Evolutionary conservation across 345 rosid species (phyloP), one percentile per base, ranked within the genome.

Genomic region (Boechera retrofracta): DNA sequence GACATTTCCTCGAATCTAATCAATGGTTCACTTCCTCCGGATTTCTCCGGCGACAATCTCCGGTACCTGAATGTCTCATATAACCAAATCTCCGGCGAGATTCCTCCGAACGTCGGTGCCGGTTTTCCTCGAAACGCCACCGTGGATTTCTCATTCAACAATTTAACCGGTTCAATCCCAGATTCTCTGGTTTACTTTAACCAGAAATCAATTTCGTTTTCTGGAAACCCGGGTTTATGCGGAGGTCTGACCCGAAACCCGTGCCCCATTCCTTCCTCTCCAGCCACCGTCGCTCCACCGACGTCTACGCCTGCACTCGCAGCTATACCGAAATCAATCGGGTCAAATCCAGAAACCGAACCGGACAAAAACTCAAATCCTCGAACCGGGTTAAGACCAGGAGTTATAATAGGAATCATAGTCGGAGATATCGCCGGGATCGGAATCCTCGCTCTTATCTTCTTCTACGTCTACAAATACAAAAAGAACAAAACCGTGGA

Each of bases 1-100:
- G 98, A 95, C 75, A 76, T 92, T 55, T 92, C 97, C 31, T 92
- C 94, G 4, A 92, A 95, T 82, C 88, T 92, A 13, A 67, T 92
- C 47, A 83, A 85, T 0, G 96, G 99, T 10, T 83, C 94, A 54
- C 63, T 95, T 71, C 97, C 98, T 21, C 69, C 69, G 0, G 87
- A 87, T 74, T 88, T 92, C 59, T 90, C 89, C 33, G 97, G 98
- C 6, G 54, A 66, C 29, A 72, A 10, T 66, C 77, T 95, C 11
- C 72, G 80, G 52, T 88, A 86, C 85, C 69, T 90, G 33, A 95
- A 92, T 59, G 31, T 90, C 44, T 95, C 99, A 4, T 80, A 78
- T 54, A 95, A 95, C 81, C 85, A 79, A 55, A 67, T 95, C 56
- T 87, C 94, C 26, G 96, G 93, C 6, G 74, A 62, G 56, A 89